phyloP scores from a whole-genome alignment of 495 filamentous ascomycete species.

The Glarea lozoyensis region DNA sequence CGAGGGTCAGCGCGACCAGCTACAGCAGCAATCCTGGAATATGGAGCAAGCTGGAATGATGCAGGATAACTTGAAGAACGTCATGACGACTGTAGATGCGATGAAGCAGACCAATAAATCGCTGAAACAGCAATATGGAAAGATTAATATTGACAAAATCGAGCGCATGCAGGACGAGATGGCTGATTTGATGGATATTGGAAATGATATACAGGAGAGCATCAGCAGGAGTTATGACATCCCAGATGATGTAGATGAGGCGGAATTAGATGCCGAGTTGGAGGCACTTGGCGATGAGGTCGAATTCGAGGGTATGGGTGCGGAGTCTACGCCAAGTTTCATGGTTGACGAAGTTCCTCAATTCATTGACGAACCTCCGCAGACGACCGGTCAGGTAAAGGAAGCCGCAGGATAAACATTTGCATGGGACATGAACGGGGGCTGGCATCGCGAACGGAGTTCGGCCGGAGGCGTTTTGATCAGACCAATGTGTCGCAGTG shows the following conservation, averaged over 20 bases:
- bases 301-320: slow-evolving; percentile 57
- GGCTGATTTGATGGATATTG: slow-evolving; percentile 94
- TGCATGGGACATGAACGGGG: no score
- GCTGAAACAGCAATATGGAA: slow-evolving; percentile 90
- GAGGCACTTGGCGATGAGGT: slow-evolving; percentile 90
- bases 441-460: no score
- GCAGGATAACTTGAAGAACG: slow-evolving; percentile 98
- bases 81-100: slow-evolving; percentile 96
- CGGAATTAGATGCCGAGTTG: slow-evolving; percentile 91
- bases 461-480: no score
- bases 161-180: slow-evolving; percentile 98
- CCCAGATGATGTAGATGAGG: slow-evolving; percentile 96
- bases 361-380: slow-evolving; percentile 79
- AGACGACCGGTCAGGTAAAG: slow-evolving; percentile 61
- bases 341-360: slow-evolving; percentile 83
- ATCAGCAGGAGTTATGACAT: slow-evolving; percentile 91
- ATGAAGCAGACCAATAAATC: slow-evolving; percentile 96
- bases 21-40: slow-evolving; percentile 94
- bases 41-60: slow-evolving; percentile 99
- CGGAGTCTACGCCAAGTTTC: slow-evolving; percentile 68
- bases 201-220: slow-evolving; percentile 97
- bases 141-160: slow-evolving; percentile 95
- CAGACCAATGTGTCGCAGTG: no score
- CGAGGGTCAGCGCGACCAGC: slow-evolving; percentile 88
- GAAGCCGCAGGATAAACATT: slow-evolving; percentile 54